Conservation (phyloP, 441 rosid species). For the Melastoma candidum region DNA sequence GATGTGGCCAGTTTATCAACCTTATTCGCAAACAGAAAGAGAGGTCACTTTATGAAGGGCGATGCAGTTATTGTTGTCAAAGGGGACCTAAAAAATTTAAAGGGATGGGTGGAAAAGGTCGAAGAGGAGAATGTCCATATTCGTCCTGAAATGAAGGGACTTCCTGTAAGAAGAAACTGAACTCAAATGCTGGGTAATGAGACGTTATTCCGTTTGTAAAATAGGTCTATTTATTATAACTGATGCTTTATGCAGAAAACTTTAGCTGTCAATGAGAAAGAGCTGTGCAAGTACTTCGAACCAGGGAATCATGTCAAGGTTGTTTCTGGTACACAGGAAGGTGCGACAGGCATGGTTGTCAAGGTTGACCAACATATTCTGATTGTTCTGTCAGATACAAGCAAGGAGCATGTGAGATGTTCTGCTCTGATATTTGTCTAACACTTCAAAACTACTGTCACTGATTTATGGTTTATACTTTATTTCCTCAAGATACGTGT, state of each 20-base stretch:
- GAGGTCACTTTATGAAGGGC: slow-evolving; percentile 96
- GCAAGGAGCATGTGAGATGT: slow-evolving; percentile 84
- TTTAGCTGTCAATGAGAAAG: slow-evolving; percentile 76
- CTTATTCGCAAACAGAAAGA: slow-evolving; percentile 87
- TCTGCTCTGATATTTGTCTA: background rate
- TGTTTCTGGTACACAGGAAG: slow-evolving; percentile 87
- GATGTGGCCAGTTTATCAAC: slow-evolving; percentile 69
- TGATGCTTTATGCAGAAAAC: slow-evolving; percentile 50
- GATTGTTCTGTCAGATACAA: slow-evolving; percentile 82
- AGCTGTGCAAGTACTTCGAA: slow-evolving; percentile 93
- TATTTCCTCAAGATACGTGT: slow-evolving; percentile 59
- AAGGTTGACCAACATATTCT: slow-evolving; percentile 97
- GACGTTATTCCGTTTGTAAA: background rate
- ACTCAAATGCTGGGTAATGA: slow-evolving; percentile 2
- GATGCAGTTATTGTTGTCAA: slow-evolving; percentile 91
- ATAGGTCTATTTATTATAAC: background rate
- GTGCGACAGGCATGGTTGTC: slow-evolving; percentile 97
- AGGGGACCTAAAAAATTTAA: slow-evolving; percentile 89
- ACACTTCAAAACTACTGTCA: background rate
- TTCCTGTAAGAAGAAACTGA: slow-evolving; percentile 60
- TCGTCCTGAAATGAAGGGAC: slow-evolving; percentile 86
- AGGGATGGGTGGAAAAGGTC: slow-evolving; percentile 98
- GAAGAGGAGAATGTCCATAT: slow-evolving; percentile 92
- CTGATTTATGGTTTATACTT: background rate
- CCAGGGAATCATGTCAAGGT: slow-evolving; percentile 98